These are phyloP conservation scores for Aspergillus floridensis DNA, from an alignment of 2,329 filamentous ascomycete species.

Conservation along the genomic window DNA sequence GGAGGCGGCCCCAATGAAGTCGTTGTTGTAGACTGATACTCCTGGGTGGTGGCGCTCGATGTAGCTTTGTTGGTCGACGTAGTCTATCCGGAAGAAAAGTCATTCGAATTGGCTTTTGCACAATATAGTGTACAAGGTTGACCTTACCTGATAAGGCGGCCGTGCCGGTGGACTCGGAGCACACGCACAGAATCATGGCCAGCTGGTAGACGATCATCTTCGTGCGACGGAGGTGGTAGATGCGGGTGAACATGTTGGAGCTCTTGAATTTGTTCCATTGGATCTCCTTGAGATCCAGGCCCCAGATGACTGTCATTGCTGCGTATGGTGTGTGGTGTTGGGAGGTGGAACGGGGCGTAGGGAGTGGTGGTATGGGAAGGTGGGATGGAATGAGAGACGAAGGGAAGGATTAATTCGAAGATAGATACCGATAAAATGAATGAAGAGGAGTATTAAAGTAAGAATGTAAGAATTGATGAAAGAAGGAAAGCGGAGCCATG, in stretches of 20 bases:
- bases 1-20: constrained; percentile 54
- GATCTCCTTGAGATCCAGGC: constrained; percentile 56
- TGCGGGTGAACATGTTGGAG: constrained; percentile 57
- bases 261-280: constrained; percentile 58
- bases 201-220: constrained; percentile 61
- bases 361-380: neutral
- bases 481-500: neutral
- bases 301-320: constrained; percentile 54
- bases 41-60: constrained; percentile 42
- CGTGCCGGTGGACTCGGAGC: constrained; percentile 57
- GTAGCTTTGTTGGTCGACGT: constrained; percentile 53
- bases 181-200: constrained; percentile 58
- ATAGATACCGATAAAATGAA: neutral
- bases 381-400: no score
- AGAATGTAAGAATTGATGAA: neutral
- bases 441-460: neutral
- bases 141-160: constrained; percentile 52
- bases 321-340: neutral
- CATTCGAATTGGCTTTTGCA: neutral
- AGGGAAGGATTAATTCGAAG: no score
- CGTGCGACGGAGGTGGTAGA: constrained; percentile 55
- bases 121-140: neutral
- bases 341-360: neutral
- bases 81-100: constrained; percentile 39
- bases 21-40: constrained; percentile 52